Conservation (phyloP, 78 protist genomes). For the slime mould (Dictyostelium discoideum) region DNA sequence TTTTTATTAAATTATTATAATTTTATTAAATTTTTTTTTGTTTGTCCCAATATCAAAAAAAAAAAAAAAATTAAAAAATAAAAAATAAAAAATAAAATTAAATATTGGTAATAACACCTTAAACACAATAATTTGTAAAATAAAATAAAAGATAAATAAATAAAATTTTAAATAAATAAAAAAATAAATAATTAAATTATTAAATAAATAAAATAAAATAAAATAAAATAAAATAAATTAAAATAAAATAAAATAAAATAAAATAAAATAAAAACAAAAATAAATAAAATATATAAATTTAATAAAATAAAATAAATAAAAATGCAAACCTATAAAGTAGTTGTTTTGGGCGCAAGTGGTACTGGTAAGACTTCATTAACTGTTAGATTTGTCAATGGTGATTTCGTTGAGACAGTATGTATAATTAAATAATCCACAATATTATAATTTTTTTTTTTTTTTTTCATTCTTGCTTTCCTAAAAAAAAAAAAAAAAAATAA, state of each 20-base stretch:
- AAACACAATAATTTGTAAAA: not conserved
- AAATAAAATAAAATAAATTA: not conserved
- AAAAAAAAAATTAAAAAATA: not conserved
- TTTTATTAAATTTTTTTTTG: not conserved
- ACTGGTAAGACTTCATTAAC: constrained; percentile 49
- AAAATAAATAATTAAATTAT: not conserved
- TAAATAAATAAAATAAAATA: too few relatives aligned
- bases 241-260: too few relatives aligned
- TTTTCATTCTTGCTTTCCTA: not conserved
- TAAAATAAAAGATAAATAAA: too few relatives aligned
- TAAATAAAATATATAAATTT: not conserved
- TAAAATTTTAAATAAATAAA: too few relatives aligned
- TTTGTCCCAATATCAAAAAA: not conserved
- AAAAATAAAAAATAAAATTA: not conserved
- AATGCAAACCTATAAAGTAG: constrained; percentile 42
- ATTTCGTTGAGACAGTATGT: constrained; percentile 45
- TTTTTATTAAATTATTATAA: not conserved
- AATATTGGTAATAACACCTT: not conserved
- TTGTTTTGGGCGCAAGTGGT: constrained; percentile 25
- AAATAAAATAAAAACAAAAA: not conserved
- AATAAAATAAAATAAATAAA: too few relatives aligned
- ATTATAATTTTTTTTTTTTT: not conserved
- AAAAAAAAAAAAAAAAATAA: not conserved
- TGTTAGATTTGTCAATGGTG: constrained; percentile 23
- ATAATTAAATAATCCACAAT: not conserved